A percentile compares a stretch with the other conserved stretches of the same genome.
Evolutionary conservation across 2,329 filamentous ascomycete genomes (phyloP).

Genomic region (Diaporthe citri): DNA sequence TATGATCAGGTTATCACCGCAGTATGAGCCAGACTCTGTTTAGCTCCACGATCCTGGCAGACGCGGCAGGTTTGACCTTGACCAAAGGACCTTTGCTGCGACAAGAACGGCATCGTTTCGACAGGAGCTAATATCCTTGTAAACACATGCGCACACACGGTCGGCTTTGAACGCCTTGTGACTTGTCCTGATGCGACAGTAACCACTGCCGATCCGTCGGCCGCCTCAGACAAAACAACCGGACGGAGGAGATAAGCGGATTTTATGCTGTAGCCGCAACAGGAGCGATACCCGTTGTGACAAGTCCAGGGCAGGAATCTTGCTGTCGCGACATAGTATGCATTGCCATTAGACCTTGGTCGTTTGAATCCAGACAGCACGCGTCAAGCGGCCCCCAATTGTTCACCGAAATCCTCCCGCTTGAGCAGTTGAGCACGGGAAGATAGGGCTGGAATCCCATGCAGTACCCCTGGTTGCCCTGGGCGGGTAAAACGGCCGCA

Average conservation of each 20-base stretch:
- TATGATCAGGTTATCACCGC: slow-evolving; percentile 8
- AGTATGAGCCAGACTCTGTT: background rate
- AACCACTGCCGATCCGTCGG: slow-evolving; percentile 8
- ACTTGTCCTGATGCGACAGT: slow-evolving; percentile 18
- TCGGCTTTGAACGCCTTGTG: background rate
- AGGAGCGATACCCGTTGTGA: background rate
- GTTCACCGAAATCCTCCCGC: slow-evolving; percentile 22
- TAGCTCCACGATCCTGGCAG: slow-evolving; percentile 10
- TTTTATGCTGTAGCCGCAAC: background rate
- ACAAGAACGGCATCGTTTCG: background rate
- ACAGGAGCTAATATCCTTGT: slow-evolving; percentile 12
- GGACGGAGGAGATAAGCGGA: background rate
- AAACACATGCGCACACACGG: background rate
- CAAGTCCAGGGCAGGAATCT: background rate
- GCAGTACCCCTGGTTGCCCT: slow-evolving; percentile 33
- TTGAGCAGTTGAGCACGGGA: slow-evolving; percentile 24
- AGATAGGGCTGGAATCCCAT: slow-evolving; percentile 34
- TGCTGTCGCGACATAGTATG: background rate
- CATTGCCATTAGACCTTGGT: no score
- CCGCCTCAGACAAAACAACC: background rate
- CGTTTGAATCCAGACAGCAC: background rate
- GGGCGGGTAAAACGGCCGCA: slow-evolving; percentile 27
- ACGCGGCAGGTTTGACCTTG: background rate
- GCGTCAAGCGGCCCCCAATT: slow-evolving; percentile 20
- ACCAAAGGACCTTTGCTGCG: slow-evolving; percentile 8